Percentiles rank a stretch among this genome's conserved stretches.
Evolutionary conservation across 208 protist genomes (phyloP).

Genomic region (Crithidia expoeki): DNA sequence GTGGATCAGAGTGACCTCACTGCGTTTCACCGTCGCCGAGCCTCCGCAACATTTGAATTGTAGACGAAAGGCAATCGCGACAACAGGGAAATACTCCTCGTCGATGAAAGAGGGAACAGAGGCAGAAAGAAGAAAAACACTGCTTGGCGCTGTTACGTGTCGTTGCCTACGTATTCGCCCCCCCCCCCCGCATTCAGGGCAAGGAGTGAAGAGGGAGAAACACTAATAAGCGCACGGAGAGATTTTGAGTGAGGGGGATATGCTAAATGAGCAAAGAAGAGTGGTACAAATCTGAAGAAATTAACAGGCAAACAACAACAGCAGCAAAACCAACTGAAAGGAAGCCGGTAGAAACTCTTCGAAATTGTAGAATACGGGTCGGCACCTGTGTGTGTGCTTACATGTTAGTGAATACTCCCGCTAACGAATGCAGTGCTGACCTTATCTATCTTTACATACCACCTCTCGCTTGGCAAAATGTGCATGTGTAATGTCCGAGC

Average conservation of each 20-base stretch:
- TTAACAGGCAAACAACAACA: background rate
- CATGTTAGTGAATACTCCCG: background rate
- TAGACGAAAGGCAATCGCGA: conserved; percentile 18
- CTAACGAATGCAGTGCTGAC: background rate
- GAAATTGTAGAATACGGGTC: background rate
- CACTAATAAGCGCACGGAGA: background rate
- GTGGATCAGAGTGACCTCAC: background rate
- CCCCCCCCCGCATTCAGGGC: background rate
- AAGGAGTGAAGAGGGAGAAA: background rate
- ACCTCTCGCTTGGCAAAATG: background rate
- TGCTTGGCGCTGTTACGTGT: background rate
- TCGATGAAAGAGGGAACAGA: conserved; percentile 8
- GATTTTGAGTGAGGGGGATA: background rate
- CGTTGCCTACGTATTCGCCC: background rate
- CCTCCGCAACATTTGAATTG: conserved; percentile 19
- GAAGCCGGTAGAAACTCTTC: background rate
- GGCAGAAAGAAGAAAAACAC: conserved; percentile 5
- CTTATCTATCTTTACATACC: background rate
- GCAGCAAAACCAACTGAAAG: background rate
- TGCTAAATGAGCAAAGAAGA: background rate
- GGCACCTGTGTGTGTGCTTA: background rate
- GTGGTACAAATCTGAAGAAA: conserved; percentile 11
- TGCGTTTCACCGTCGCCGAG: conserved; percentile 9
- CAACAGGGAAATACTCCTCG: conserved; percentile 1
- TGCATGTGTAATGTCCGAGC: background rate